Conservation (phyloP, 257 asterid genomes). For the Forsythia viridissima region DNA sequence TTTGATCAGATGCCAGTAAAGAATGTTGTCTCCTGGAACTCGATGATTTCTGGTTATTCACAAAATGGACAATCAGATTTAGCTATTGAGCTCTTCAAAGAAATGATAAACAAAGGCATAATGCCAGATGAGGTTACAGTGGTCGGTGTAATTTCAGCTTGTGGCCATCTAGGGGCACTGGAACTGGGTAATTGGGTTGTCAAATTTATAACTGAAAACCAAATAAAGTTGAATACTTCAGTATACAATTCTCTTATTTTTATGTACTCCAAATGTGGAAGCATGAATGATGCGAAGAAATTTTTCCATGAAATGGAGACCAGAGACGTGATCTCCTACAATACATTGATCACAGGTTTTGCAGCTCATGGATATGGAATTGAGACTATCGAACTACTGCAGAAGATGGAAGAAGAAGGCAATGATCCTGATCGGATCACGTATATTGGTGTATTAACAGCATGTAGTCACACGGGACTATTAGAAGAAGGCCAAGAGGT, state of each 20-base stretch:
- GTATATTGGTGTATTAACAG: slow-evolving; percentile 55
- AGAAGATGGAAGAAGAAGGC: slow-evolving; percentile 50
- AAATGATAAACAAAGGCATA: slow-evolving; percentile 42
- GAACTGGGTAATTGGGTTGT: slow-evolving; percentile 58
- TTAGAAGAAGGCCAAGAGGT: slow-evolving; percentile 49
- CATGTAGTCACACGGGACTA: slow-evolving; percentile 79
- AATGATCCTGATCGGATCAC: slow-evolving; percentile 61
- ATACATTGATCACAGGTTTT: slow-evolving; percentile 67
- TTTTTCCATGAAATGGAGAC: slow-evolving; percentile 49
- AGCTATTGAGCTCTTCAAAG: slow-evolving; percentile 63
- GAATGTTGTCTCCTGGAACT: slow-evolving; percentile 69
- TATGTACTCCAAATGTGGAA: slow-evolving; percentile 85
- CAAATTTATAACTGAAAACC: slow-evolving; percentile 34
- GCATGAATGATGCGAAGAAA: slow-evolving; percentile 50
- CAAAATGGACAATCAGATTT: slow-evolving; percentile 65
- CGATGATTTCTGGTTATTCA: slow-evolving; percentile 72
- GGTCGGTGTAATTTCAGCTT: slow-evolving; percentile 69
- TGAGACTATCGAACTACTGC: slow-evolving; percentile 52
- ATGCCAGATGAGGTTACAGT: slow-evolving; percentile 72
- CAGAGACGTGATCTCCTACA: slow-evolving; percentile 66
- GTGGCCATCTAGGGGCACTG: slow-evolving; percentile 75
- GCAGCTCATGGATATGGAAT: slow-evolving; percentile 64
- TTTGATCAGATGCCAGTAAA: slow-evolving; percentile 61
- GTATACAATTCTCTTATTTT: slow-evolving; percentile 58
- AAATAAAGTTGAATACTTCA: slow-evolving; percentile 42